Conservation (phyloP, 352 stramenopile genomes). For the Globisporangium takayamanum region DNA sequence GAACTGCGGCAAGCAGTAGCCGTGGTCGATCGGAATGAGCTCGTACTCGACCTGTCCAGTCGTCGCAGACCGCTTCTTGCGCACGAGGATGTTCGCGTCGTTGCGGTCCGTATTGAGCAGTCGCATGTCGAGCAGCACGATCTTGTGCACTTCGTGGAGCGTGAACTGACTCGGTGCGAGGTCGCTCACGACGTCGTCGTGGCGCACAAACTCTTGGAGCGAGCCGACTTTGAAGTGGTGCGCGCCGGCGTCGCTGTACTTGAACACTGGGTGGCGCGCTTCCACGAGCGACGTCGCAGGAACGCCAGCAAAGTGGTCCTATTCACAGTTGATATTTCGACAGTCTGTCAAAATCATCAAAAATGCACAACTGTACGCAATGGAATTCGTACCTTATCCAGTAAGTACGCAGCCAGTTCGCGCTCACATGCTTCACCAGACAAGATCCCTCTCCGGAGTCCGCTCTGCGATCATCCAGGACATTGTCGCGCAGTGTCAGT, state of each 20-base stretch:
- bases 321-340: background rate
- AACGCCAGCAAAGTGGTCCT: slow-evolving; percentile 81
- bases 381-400: slow-evolving; percentile 73
- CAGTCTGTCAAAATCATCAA: slow-evolving; percentile 9
- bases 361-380: background rate
- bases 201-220: slow-evolving; percentile 95
- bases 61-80: slow-evolving; percentile 53
- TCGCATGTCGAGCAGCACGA: slow-evolving; percentile 97
- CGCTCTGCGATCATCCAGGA: slow-evolving; percentile 27
- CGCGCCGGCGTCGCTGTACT: slow-evolving; percentile 43
- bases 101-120: slow-evolving; percentile 98
- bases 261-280: slow-evolving; percentile 69
- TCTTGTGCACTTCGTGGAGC: slow-evolving; percentile 95
- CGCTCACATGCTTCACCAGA: slow-evolving; percentile 95
- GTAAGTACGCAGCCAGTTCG: slow-evolving; percentile 96
- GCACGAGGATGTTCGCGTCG: slow-evolving; percentile 95
- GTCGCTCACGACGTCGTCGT: slow-evolving; percentile 94
- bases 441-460: slow-evolving; percentile 89
- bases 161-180: slow-evolving; percentile 88
- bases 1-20: slow-evolving; percentile 94
- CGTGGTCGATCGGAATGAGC: slow-evolving; percentile 99
- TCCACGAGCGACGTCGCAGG: slow-evolving; percentile 78
- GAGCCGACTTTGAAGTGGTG: slow-evolving; percentile 93
- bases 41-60: slow-evolving; percentile 75
- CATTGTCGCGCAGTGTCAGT: too few species aligned